These are phyloP conservation scores for Hibiscus tridactylites DNA, from an alignment of 345 rosid species.

Conservation along the genomic window DNA sequence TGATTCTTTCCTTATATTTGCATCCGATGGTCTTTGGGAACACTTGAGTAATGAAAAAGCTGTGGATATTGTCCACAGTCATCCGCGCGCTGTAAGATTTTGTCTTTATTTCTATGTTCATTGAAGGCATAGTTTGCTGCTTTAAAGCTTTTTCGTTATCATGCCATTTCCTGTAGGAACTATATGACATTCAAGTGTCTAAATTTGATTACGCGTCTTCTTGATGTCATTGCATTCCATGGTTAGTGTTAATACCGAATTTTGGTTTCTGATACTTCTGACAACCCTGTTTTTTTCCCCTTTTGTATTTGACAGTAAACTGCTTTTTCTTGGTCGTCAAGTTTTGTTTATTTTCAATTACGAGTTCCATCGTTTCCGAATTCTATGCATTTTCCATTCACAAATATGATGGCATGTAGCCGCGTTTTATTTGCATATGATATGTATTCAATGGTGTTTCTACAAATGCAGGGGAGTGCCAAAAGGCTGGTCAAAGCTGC, in stretches of 20 bases:
- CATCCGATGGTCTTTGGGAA: constrained; percentile 97
- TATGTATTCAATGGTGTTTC: not conserved
- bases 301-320: not conserved
- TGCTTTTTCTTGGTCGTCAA: not conserved
- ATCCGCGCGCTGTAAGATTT: constrained; percentile 65
- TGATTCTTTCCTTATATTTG: constrained; percentile 86
- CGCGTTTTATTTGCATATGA: not conserved
- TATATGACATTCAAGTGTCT: not conserved
- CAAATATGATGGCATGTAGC: not conserved
- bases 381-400: no score
- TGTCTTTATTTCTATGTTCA: not conserved
- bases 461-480: constrained; percentile 61
- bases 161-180: not conserved
- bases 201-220: not conserved
- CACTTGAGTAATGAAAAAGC: constrained; percentile 77
- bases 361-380: no score
- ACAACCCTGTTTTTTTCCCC: not conserved
- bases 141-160: not conserved
- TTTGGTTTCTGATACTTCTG: not conserved
- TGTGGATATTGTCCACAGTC: constrained; percentile 75
- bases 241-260: constrained; percentile 3
- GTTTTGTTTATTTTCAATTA: not conserved
- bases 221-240: not conserved
- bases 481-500: constrained; percentile 82
- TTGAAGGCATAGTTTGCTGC: not conserved